Base-by-base conservation (phyloP, 2,329 filamentous ascomycete species). In the Botrytis deweyae region DNA sequence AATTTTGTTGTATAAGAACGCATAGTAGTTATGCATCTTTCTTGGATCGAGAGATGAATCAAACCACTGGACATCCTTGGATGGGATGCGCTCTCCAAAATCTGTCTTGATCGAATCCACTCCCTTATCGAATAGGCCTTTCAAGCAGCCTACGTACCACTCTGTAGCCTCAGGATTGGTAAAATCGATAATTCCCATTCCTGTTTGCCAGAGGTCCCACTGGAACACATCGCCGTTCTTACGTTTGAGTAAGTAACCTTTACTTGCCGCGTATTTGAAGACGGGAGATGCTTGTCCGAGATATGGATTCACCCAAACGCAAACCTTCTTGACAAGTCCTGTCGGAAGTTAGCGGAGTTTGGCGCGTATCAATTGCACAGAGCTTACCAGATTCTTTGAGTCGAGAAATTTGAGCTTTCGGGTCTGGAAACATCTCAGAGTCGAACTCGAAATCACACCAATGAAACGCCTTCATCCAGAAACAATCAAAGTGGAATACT, bases 381-480 rank as follows among this genome's bases (percentile, higher is more conserved):
- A 25, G 70, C 74, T 70, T 71, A 80, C 79, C 78, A 4, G 84
- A 84, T 29, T 85, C 83, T 76, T 89, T 90, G 49, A 90, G 80
- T 1, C 87, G 83, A 33, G 82, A 79, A 73, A 90, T 85, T 75
- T 88, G 88, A 0, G 83, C 86, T n/a, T 83, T 82, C 0, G 88
- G 87, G 75, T 90, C 87, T 0, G 88, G 87, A 78, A 91, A 91
- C 80, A 85, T 87, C 38, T 87, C 84, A 1, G 83, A 80, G 68
- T 88, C 87, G 81, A 90, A 90, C 16, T 87, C 83, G 74, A 90
- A 90, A 78, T 90, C 88, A 77, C 88, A 90, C 89, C 88, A 90
- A 76, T 90, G 88, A 78, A 89, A 90, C 2, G 87, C 86, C 49
- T 88, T 87, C 81, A 90, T 85, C 88, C 88, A 90, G 82, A 90